Evolutionary conservation across 1,139 yeast species (phyloP).

Genomic region (Wickerhamomyces sp.): DNA sequence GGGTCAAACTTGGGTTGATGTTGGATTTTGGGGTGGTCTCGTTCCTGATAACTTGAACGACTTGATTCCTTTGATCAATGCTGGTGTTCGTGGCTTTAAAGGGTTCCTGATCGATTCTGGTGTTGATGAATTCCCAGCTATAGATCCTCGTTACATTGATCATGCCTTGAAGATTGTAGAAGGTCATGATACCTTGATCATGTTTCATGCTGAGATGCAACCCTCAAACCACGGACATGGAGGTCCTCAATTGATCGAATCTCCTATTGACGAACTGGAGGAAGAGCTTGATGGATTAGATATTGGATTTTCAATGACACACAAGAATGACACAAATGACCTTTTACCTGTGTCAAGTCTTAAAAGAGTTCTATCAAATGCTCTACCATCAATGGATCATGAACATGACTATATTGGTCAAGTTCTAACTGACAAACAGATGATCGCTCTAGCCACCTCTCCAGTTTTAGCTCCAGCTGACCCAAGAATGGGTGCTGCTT

Average conservation of each 20-base stretch:
- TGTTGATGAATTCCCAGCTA: conserved; percentile 89
- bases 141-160: conserved; percentile 55
- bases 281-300: conserved; percentile 11
- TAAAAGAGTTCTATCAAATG: conserved; percentile 3
- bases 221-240: conserved; percentile 35
- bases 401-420: conserved; percentile 9
- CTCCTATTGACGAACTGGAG: conserved; percentile 1
- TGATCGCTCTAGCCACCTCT: conserved; percentile 47
- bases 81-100: conserved; percentile 90
- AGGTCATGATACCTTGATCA: conserved; percentile 60
- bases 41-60: conserved; percentile 71
- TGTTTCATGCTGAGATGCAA: conserved; percentile 94
- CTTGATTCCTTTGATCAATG: conserved; percentile 65
- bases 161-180: conserved; percentile 60
- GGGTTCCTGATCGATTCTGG: conserved; percentile 90
- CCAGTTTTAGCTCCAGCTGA: conserved; percentile 53
- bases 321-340: neutral
- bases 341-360: conserved; percentile 4
- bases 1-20: conserved; percentile 87
- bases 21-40: conserved; percentile 95
- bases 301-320: conserved; percentile 5
- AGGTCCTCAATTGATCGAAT: conserved; percentile 11
- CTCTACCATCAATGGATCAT: conserved; percentile 2
- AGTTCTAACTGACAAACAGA: conserved; percentile 44
- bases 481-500: conserved; percentile 48